These are phyloP conservation scores for Zizania latifolia DNA, from an alignment of 176 grass and related monocot species.

Conservation along the genomic window DNA sequence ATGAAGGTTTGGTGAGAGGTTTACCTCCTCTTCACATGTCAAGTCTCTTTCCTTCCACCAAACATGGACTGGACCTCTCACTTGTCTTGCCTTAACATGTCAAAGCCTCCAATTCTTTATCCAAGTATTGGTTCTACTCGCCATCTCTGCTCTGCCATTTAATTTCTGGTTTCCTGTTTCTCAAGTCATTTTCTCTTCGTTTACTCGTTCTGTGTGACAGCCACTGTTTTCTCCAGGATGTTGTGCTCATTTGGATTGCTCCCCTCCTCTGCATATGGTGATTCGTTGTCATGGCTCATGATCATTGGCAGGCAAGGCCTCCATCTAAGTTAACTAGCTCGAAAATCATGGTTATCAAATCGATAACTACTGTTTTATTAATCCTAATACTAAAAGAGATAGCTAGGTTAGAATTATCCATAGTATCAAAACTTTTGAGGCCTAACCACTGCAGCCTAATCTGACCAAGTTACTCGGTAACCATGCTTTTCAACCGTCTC, in stretches of 20 bases:
- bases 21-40: conserved; percentile 22
- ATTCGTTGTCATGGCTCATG: conserved; percentile 2
- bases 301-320: too few species aligned
- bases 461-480: too few species aligned
- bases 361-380: too few species aligned
- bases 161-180: neutral
- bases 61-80: conserved; percentile 46
- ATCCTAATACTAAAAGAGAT: too few species aligned
- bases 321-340: too few species aligned
- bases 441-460: too few species aligned
- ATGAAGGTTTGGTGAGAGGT: conserved; percentile 39
- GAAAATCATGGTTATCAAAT: too few species aligned
- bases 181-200: neutral
- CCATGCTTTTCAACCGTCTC: too few species aligned
- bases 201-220: neutral
- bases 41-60: conserved; percentile 37
- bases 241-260: conserved; percentile 14
- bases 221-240: neutral
- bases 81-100: conserved; percentile 35
- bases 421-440: too few species aligned
- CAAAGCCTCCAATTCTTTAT: neutral
- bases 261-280: conserved; percentile 25
- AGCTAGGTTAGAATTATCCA: too few species aligned
- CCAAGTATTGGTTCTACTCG: neutral
- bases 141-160: neutral